Evolutionary conservation across 2,329 filamentous ascomycete genomes (phyloP).

Genomic region (Xylogone sp.): DNA sequence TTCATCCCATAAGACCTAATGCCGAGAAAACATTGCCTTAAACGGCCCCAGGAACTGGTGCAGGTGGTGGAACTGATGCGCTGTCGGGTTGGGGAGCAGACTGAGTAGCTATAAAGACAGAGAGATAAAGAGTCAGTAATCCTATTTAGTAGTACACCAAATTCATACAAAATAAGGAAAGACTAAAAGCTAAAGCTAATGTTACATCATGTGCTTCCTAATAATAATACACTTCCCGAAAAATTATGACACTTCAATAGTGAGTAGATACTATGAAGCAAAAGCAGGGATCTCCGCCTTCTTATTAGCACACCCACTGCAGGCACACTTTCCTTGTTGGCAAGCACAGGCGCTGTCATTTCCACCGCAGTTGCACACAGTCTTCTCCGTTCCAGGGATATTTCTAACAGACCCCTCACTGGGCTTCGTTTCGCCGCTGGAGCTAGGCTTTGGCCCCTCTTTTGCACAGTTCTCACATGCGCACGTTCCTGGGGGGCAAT

Average conservation of each 20-base stretch:
- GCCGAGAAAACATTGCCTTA: conserved; percentile 13
- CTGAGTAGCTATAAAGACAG: conserved; percentile 13
- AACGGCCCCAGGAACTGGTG: conserved; percentile 17
- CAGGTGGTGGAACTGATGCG: conserved; percentile 18
- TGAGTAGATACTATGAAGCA: conserved; percentile 13
- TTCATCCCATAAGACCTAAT: neutral
- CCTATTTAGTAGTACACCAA: conserved; percentile 3
- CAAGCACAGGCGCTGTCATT: conserved; percentile 34
- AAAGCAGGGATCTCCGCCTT: conserved; percentile 24
- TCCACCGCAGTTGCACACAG: conserved; percentile 36
- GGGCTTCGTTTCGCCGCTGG: conserved; percentile 35
- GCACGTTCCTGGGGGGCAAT: conserved; percentile 1
- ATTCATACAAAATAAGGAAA: conserved; percentile 4
- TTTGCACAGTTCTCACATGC: conserved; percentile 31
- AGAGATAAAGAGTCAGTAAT: conserved; percentile 17
- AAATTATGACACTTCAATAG: conserved; percentile 5
- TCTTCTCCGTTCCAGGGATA: conserved; percentile 34
- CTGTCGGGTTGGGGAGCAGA: conserved; percentile 14
- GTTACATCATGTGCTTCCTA: too few relatives aligned
- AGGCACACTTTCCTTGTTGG: conserved; percentile 39
- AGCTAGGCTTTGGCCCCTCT: conserved; percentile 31
- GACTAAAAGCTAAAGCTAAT: too few relatives aligned
- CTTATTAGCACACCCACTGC: conserved; percentile 39
- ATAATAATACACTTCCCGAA: conserved; percentile 11
- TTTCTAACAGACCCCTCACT: conserved; percentile 41